These are phyloP conservation scores for Fagopyrum esculentum DNA, from an alignment of 148 eudicot species.

Conservation along the genomic window DNA sequence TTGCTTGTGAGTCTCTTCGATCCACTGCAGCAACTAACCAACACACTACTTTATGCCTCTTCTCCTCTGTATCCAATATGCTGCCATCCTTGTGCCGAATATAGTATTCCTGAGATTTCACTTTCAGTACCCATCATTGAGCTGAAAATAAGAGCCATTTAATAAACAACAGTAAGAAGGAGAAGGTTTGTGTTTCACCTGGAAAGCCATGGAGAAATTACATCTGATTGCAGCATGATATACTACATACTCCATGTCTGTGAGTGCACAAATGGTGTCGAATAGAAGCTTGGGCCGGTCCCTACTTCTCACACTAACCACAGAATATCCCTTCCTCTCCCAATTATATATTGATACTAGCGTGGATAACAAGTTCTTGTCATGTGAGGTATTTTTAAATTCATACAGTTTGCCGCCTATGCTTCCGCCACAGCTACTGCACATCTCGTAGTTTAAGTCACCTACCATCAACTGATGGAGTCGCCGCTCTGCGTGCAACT, in stretches of 20 bases:
- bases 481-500: slow-evolving; percentile 69
- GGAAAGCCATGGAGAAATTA: slow-evolving; percentile 40
- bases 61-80: slow-evolving; percentile 37
- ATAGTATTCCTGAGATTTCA: slow-evolving; percentile 59
- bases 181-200: slow-evolving; percentile 28
- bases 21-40: slow-evolving; percentile 71
- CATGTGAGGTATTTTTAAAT: not conserved
- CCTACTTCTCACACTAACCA: slow-evolving; percentile 46
- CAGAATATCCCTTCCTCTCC: slow-evolving; percentile 54
- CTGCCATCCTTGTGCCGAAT: slow-evolving; percentile 57
- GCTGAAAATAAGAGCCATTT: not conserved
- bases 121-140: not conserved
- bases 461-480: slow-evolving; percentile 79
- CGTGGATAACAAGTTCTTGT: slow-evolving; percentile 21
- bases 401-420: slow-evolving; percentile 16
- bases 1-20: slow-evolving; percentile 70
- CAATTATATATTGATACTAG: slow-evolving; percentile 59
- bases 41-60: slow-evolving; percentile 44
- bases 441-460: slow-evolving; percentile 42
- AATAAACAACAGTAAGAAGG: not conserved
- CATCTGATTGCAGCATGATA: slow-evolving; percentile 70
- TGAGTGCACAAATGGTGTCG: slow-evolving; percentile 71
- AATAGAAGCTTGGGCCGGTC: slow-evolving; percentile 81
- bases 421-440: slow-evolving; percentile 17
- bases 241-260: slow-evolving; percentile 69